Evolutionary conservation across 2,329 filamentous ascomycete species (phyloP), one percentile per base, ranked within the genome.

Genomic region (Trichoderma citrinoviride): DNA sequence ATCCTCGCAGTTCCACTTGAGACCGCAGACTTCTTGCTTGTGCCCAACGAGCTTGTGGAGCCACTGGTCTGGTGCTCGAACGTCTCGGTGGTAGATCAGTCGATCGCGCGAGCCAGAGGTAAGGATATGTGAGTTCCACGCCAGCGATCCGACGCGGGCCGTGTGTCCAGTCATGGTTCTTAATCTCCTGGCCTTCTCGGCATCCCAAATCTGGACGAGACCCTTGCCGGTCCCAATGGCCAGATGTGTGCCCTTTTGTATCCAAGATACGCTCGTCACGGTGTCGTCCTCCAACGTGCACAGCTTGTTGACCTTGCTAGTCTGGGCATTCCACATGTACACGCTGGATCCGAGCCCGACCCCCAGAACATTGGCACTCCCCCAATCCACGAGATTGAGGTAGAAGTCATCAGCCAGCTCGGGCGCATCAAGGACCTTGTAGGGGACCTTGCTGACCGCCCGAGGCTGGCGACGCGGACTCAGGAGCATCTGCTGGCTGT

Each of bases 381-480:
- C 95, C 95, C 95, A 99, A 73, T 99, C 95, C 3, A 99, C 94
- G 27, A 99, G 81, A 72, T 99, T 99, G 41, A 99, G 83, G 73
- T 99, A 99, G 77, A 98, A 99, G 74, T 99, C 95, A 73, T 99
- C 95, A 29, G 94, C 93, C 52, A 99, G 80, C 74, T 98, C 95
- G 1, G 95, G 95, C 0, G 95, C 95, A 80, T 99, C 95, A 10
- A 99, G 83, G 1, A 99, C 95, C 77, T 99, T 99, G 79, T 96
- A 99, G 0, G 95, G 95, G 0, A 98, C 94, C 76, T 98, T 98
- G 77, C 92, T 94, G 21, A 99, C 92, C 33, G 92, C 90, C 69
- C 95, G 85, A 2, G 94, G 92, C 68, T 95, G 92, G 71, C 95
- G 92, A 67, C 93, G 86, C 2, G 94, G 93, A 62, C 91, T 96